These are phyloP conservation scores for Eucalyptus marginata DNA, from an alignment of 345 rosid genomes.

Conservation along the genomic window DNA sequence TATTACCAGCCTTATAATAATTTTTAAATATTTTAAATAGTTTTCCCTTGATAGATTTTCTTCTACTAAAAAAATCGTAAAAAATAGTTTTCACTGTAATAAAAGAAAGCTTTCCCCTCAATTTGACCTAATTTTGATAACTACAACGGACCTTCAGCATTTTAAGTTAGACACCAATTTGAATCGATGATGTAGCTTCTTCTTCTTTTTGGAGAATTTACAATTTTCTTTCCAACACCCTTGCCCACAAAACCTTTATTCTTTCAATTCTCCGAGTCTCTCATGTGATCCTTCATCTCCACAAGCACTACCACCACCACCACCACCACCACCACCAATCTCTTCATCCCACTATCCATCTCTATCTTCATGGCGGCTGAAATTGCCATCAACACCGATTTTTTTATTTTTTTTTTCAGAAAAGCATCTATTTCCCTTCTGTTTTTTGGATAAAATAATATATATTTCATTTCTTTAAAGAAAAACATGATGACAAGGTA, in stretches of 20 bases:
- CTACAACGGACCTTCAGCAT: background rate
- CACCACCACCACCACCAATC: background rate
- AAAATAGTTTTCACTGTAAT: rapidly evolving
- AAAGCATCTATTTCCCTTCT: background rate
- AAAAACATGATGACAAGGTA: background rate
- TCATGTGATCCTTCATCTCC: background rate
- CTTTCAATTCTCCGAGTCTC: background rate
- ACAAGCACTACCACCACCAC: background rate
- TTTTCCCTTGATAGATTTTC: background rate
- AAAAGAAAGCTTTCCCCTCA: background rate
- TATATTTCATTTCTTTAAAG: background rate
- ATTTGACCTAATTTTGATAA: background rate
- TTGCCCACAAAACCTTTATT: background rate
- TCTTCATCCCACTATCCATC: background rate
- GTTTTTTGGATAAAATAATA: too few species aligned
- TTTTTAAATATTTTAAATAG: too few species aligned
- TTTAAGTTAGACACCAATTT: background rate
- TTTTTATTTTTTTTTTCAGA: background rate
- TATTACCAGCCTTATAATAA: background rate
- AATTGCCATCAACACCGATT: background rate
- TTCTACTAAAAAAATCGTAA: too few species aligned
- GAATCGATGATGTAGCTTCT: background rate
- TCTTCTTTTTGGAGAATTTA: background rate
- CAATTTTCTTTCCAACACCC: background rate
- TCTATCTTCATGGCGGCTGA: background rate